These are phyloP conservation scores for Fusarium buxicola DNA, from an alignment of 2,329 filamentous ascomycete species.

Conservation along the genomic window DNA sequence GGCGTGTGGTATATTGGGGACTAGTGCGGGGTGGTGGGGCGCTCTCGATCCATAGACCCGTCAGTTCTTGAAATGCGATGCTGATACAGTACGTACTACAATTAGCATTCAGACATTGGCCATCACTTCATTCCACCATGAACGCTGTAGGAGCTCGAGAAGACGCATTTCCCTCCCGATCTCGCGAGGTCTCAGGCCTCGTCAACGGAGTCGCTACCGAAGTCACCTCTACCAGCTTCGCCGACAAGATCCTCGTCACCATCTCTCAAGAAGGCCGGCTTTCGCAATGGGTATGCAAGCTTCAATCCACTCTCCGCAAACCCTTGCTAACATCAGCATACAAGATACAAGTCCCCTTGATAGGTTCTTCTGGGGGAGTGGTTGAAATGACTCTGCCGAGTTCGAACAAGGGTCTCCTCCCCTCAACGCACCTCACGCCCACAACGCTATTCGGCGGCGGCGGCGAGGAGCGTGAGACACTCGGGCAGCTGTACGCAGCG, in stretches of 20 bases:
- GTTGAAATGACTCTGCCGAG: conserved; percentile 70
- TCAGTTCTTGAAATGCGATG: conserved; percentile 3
- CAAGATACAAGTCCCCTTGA: conserved; percentile 82
- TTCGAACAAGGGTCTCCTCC: conserved; percentile 67
- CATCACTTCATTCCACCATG: conserved; percentile 49
- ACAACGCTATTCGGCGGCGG: conserved; percentile 89
- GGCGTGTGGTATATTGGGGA: too few relatives aligned
- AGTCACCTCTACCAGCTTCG: conserved; percentile 78
- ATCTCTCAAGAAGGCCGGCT: conserved; percentile 86
- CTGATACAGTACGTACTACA: background rate
- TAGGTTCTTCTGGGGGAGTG: conserved; percentile 71
- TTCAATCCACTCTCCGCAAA: fast-evolving
- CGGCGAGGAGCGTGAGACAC: conserved; percentile 79
- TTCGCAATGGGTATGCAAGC: conserved; percentile 82
- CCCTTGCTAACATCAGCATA: conserved; percentile 1
- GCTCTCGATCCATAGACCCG: conserved; percentile 3
- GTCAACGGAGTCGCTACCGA: conserved; percentile 79
- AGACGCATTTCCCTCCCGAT: conserved; percentile 76
- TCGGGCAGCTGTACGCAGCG: conserved; percentile 89
- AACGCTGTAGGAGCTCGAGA: conserved; percentile 55
- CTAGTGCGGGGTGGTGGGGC: conserved; percentile 52
- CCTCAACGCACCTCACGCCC: conserved; percentile 84
- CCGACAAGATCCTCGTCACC: conserved; percentile 91
- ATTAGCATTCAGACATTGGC: conserved; percentile 30
- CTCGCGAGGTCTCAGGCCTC: conserved; percentile 67